A percentile compares a stretch with the other conserved stretches of the same genome.
Evolutionary conservation across 106 monocot genomes (phyloP).

Genomic region (Cymbidium sinense): DNA sequence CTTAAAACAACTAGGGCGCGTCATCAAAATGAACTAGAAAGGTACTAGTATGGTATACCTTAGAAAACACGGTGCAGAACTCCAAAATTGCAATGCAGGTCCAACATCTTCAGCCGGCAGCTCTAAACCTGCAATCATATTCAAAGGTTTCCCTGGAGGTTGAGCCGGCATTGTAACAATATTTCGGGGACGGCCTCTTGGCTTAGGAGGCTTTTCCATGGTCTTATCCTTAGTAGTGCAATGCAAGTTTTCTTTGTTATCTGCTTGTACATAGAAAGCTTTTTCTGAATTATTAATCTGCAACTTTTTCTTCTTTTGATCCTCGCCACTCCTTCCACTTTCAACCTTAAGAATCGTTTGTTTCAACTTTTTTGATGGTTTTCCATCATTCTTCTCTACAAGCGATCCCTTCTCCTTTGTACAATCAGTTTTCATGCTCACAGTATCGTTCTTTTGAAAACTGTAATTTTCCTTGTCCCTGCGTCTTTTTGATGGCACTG

Average conservation of each 20-base stretch:
- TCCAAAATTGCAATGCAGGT: constrained; percentile 56
- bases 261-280: neutral
- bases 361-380: neutral
- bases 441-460: neutral
- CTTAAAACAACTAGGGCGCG: too few species aligned
- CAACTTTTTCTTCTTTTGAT: neutral
- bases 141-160: constrained; percentile 31
- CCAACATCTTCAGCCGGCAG: constrained; percentile 39
- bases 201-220: constrained; percentile 1
- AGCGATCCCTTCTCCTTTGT: neutral
- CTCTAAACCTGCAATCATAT: constrained; percentile 29
- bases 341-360: neutral
- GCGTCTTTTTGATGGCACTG: constrained; percentile 9
- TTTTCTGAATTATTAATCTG: neutral
- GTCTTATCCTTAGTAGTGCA: neutral
- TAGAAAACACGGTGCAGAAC: constrained; percentile 52
- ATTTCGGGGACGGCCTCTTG: neutral
- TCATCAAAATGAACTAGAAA: neutral
- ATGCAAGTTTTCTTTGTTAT: constrained; percentile 1
- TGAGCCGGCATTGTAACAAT: constrained; percentile 12
- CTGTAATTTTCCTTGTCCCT: constrained; percentile 15
- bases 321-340: neutral
- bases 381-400: neutral
- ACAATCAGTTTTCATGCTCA: neutral
- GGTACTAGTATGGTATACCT: constrained; percentile 31